Percentiles rank a stretch among this genome's conserved stretches.
phyloP scores from a whole-genome alignment of 768 basidiomycete genomes.

The Boletus huronensis region DNA sequence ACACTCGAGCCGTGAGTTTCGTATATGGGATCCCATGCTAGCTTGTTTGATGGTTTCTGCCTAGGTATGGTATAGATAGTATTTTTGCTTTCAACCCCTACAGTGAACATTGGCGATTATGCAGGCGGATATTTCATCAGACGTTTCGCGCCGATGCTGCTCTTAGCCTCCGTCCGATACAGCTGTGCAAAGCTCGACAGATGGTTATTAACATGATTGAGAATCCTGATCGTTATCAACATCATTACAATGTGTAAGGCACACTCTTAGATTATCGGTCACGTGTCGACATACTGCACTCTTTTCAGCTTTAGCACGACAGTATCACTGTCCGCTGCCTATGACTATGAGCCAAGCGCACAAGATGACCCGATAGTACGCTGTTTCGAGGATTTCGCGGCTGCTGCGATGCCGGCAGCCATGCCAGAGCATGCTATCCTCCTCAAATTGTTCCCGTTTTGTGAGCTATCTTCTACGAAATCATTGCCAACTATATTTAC shows the following conservation, averaged over 20 bases:
- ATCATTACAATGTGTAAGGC: background rate
- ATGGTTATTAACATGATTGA: background rate
- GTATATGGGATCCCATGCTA: background rate
- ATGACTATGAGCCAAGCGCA: conserved; percentile 2
- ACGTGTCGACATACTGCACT: background rate
- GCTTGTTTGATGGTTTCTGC: background rate
- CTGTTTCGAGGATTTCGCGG: background rate
- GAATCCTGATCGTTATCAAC: background rate
- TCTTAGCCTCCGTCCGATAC: conserved; percentile 1
- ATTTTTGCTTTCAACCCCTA: conserved; percentile 6
- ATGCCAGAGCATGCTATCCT: background rate
- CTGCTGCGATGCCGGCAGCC: background rate
- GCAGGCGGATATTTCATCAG: conserved; percentile 11
- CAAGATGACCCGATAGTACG: background rate
- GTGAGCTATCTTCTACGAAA: background rate
- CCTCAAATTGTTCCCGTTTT: conserved; percentile 1
- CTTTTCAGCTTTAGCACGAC: background rate
- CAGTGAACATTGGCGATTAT: conserved; percentile 4
- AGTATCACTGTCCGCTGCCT: background rate
- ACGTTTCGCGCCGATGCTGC: conserved; percentile 1
- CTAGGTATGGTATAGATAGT: conserved; percentile 5
- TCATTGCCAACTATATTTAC: background rate
- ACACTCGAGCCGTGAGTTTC: background rate
- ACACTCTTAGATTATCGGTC: background rate
- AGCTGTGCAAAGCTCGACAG: conserved; percentile 3